Conservation (phyloP, 768 basidiomycete species). For the Cubamyces sp. region DNA sequence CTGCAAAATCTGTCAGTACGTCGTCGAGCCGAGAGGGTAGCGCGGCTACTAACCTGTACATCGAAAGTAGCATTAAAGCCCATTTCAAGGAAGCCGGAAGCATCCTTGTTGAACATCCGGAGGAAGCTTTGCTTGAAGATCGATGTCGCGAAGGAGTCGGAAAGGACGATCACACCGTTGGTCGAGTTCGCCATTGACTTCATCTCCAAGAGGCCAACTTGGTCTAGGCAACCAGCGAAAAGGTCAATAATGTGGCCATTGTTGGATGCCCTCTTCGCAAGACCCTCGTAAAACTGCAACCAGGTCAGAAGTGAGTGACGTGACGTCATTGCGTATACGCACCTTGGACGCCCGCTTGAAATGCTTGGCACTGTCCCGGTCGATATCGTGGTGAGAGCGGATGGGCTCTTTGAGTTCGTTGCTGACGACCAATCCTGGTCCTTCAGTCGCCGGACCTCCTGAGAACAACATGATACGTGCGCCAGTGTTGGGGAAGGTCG, state of each 20-base stretch:
- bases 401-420: conserved; percentile 97
- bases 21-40: background rate
- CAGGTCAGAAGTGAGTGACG: conserved; percentile 1
- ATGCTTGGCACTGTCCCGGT: conserved; percentile 94
- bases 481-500: conserved; percentile 94
- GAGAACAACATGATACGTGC: conserved; percentile 95
- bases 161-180: conserved; percentile 94
- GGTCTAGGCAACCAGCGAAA: conserved; percentile 97
- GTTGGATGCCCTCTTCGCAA: conserved; percentile 90
- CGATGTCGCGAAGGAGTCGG: conserved; percentile 95
- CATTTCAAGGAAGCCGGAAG: conserved; percentile 91
- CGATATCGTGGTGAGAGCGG: conserved; percentile 98
- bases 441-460: conserved; percentile 95
- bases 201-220: conserved; percentile 98
- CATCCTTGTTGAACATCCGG: conserved; percentile 90
- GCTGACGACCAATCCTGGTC: conserved; percentile 95
- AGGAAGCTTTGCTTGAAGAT: conserved; percentile 99
- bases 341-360: conserved; percentile 98
- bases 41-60: conserved; percentile 67
- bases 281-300: conserved; percentile 88
- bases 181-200: conserved; percentile 94
- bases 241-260: conserved; percentile 96
- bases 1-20: conserved; percentile 43
- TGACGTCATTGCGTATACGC: conserved; percentile 23
- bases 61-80: conserved; percentile 99